Base-by-base conservation (phyloP, 2,329 filamentous ascomycete genomes). In the Botrytis sinoallii region DNA sequence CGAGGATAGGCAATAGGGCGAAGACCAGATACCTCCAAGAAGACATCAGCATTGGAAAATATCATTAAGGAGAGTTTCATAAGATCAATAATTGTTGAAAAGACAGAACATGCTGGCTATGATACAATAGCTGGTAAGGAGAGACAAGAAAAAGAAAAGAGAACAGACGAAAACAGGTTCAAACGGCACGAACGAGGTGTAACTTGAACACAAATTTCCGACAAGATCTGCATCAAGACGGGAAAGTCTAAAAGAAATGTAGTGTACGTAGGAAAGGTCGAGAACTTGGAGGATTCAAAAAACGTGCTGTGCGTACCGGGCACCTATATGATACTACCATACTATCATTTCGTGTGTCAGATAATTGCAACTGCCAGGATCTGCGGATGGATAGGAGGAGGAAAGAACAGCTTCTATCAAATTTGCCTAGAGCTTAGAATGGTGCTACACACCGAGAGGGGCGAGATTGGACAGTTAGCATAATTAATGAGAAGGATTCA, bases 101-200 rank as follows among this genome's bases (percentile, higher is more conserved):
- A 48, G 65, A 73, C 42, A 69, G 64, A 57, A 73, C 64, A 73
- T 73, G 64, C 64, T 73, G 71, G 64, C 71, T 59, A 73, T 68
- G 64, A 44, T 61, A 57, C 66, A 69, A 32, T 57, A 52, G 55
- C 65, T 61, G 32, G 42, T 20, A 69, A 73, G 64, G 40, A 52
- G 38, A 73, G 42, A 52, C 52, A 48, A 52, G 44, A 38, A 52
- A 52, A 38, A 71, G n/a, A 69, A 46, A 72, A 65, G 46, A 71
- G 20, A 69, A 38, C 68, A 32, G 64, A 38, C 48, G 42, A 44
- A 61, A 40, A 73, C 64, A 22, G 16, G 40, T 69, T 68, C 59
- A 61, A 38, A 55, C 25, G 52, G 71, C 22, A 69, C 64, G 55
- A 69, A 40, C 32, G 52, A 44, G 25, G 71, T 69, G 71, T 61